These are phyloP conservation scores for Dissophora globulifera DNA, from an alignment of 192 early-diverging fungal species.

Conservation along the genomic window DNA sequence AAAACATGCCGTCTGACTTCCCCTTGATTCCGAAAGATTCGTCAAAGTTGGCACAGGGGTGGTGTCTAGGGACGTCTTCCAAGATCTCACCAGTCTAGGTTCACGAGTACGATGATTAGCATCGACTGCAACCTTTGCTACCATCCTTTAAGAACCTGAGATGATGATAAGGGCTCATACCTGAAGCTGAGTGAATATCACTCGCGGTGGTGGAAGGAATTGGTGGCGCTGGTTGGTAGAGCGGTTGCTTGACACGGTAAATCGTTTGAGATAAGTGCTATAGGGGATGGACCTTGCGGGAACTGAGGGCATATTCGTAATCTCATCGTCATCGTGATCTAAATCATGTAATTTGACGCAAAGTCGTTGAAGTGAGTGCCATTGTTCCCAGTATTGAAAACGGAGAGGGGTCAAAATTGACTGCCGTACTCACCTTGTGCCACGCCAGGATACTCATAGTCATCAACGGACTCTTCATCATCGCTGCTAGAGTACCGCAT, in stretches of 20 bases:
- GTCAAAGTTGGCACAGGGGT: conserved; percentile 37
- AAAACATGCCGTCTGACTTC: conserved; percentile 2
- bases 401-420: no score
- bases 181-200: conserved; percentile 52
- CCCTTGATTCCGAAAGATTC: conserved; percentile 27
- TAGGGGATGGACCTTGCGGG: conserved; percentile 66
- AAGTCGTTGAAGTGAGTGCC: no score
- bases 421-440: conserved; percentile 12
- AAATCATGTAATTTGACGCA: no score
- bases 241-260: conserved; percentile 41
- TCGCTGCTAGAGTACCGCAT: conserved; percentile 34
- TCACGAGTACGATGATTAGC: no score
- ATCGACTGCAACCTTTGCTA: no score
- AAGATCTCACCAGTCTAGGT: conserved; percentile 32
- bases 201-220: conserved; percentile 61
- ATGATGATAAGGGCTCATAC: conserved; percentile 20
- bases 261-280: conserved; percentile 65
- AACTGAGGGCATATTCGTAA: conserved; percentile 16
- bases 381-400: no score
- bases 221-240: conserved; percentile 37
- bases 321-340: conserved; percentile 24
- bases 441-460: conserved; percentile 23
- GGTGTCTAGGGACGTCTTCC: conserved; percentile 37
- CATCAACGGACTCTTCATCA: conserved; percentile 7
- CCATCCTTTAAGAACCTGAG: no score